These are phyloP conservation scores for Cryptococcus sp. DNA, from an alignment of 1,284 basidiomycete species.

Conservation along the genomic window DNA sequence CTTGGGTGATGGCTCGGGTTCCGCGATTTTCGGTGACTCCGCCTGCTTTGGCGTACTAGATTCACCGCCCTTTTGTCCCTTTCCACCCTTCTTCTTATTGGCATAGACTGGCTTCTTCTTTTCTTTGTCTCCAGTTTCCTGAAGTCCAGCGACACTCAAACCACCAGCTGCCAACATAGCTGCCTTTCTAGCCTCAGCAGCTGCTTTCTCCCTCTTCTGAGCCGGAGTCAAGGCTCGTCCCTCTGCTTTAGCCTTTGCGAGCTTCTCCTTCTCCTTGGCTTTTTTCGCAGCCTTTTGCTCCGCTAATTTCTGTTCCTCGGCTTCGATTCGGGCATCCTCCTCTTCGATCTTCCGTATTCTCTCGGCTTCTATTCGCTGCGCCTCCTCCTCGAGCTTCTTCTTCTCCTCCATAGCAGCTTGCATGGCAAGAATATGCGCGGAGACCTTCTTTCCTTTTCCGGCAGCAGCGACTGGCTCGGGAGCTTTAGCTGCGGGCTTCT, in stretches of 20 bases:
- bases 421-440: constrained; percentile 58
- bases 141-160: constrained; percentile 81
- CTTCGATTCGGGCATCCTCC: constrained; percentile 69
- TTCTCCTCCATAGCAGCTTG: constrained; percentile 85
- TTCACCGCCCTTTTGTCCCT: constrained; percentile 1
- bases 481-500: constrained; percentile 72
- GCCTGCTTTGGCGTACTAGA: neutral
- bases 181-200: constrained; percentile 84
- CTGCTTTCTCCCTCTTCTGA: constrained; percentile 89
- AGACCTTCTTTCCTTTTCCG: constrained; percentile 63
- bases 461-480: constrained; percentile 52
- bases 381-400: constrained; percentile 79
- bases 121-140: constrained; percentile 50
- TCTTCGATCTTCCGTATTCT: constrained; percentile 65
- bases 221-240: constrained; percentile 87
- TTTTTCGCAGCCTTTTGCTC: constrained; percentile 80
- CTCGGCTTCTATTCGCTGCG: constrained; percentile 67
- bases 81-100: constrained; percentile 64
- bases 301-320: constrained; percentile 69
- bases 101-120: constrained; percentile 62
- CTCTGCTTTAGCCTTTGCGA: constrained; percentile 76
- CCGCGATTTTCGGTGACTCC: neutral
- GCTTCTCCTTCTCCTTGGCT: constrained; percentile 79
- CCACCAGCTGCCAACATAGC: constrained; percentile 79
- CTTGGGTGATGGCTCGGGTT: constrained; percentile 5